Percentiles rank a stretch among this genome's conserved stretches.
These are phyloP conservation scores for Daldinia concentrica DNA, from an alignment of 495 filamentous ascomycete species.

Conservation along the genomic window DNA sequence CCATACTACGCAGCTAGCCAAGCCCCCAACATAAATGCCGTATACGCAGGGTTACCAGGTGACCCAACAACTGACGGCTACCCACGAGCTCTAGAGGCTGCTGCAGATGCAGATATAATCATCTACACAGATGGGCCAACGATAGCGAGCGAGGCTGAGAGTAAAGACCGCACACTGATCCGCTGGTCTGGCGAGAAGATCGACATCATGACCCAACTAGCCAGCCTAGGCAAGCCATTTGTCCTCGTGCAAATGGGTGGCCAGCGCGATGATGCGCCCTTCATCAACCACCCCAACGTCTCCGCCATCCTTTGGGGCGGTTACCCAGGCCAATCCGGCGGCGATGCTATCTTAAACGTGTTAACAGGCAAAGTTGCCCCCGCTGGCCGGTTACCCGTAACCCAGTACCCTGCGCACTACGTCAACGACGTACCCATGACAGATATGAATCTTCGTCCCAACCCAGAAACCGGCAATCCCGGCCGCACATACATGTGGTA, in stretches of 20 bases:
- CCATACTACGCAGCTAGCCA: slow-evolving; percentile 65
- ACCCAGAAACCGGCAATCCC: slow-evolving; percentile 50
- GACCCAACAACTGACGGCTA: slow-evolving; percentile 47
- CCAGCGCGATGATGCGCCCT: slow-evolving; percentile 47
- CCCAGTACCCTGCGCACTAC: slow-evolving; percentile 67
- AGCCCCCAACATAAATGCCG: slow-evolving; percentile 57
- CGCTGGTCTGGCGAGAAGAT: slow-evolving; percentile 68
- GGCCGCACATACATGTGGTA: slow-evolving; percentile 73
- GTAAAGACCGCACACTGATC: slow-evolving; percentile 63
- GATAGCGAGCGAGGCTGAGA: slow-evolving; percentile 64
- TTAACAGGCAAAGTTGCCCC: slow-evolving; percentile 63
- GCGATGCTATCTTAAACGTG: slow-evolving; percentile 63
- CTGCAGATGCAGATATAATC: slow-evolving; percentile 62
- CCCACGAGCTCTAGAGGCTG: slow-evolving; percentile 56
- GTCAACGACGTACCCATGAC: slow-evolving; percentile 62
- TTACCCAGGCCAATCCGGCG: slow-evolving; percentile 69
- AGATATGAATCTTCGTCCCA: slow-evolving; percentile 66
- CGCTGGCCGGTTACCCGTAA: slow-evolving; percentile 65
- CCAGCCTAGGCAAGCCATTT: slow-evolving; percentile 61
- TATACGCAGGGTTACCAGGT: slow-evolving; percentile 54
- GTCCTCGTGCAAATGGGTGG: slow-evolving; percentile 67
- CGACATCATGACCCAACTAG: slow-evolving; percentile 62
- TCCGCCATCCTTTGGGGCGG: slow-evolving; percentile 66
- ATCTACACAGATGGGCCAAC: slow-evolving; percentile 69
- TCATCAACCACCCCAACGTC: slow-evolving; percentile 44